Conservation (phyloP, 495 filamentous ascomycete genomes). For the Cercophora sp. region DNA sequence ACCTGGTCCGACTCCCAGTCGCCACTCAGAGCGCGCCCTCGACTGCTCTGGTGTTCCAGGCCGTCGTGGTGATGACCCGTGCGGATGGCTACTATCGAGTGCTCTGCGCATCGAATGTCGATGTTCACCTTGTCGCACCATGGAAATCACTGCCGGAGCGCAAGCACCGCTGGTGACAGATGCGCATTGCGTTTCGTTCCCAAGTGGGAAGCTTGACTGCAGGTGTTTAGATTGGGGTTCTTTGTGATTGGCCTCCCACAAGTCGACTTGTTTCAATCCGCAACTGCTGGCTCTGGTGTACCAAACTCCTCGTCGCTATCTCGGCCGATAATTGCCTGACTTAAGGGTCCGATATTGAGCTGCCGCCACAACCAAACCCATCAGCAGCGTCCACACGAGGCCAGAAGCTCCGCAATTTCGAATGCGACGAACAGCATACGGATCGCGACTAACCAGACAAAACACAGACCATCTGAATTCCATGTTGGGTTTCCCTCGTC, state of each 20-base stretch:
- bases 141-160: conserved; percentile 12
- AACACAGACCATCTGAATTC: too few species aligned
- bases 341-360: conserved; percentile 25
- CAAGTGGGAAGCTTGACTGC: conserved; percentile 22
- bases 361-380: conserved; percentile 18
- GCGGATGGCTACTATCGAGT: too few species aligned
- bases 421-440: conserved; percentile 1
- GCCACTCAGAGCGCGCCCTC: too few species aligned
- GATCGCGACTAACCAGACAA: not conserved
- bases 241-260: conserved; percentile 22
- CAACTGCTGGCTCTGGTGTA: conserved; percentile 8
- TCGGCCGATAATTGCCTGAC: conserved; percentile 32
- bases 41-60: not conserved
- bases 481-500: too few species aligned
- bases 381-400: conserved; percentile 8
- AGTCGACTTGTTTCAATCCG: conserved; percentile 27
- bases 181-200: conserved; percentile 17
- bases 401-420: conserved; percentile 18
- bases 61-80: not conserved
- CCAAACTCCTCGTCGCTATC: conserved; percentile 26
- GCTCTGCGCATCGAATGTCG: not conserved
- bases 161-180: not conserved
- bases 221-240: conserved; percentile 16
- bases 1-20: not conserved
- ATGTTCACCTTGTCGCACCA: not conserved